A percentile compares a stretch with the other conserved stretches of the same genome.
Conservation (phyloP, 163 green algal species). For the Coccomyxa subellipsoidea region DNA sequence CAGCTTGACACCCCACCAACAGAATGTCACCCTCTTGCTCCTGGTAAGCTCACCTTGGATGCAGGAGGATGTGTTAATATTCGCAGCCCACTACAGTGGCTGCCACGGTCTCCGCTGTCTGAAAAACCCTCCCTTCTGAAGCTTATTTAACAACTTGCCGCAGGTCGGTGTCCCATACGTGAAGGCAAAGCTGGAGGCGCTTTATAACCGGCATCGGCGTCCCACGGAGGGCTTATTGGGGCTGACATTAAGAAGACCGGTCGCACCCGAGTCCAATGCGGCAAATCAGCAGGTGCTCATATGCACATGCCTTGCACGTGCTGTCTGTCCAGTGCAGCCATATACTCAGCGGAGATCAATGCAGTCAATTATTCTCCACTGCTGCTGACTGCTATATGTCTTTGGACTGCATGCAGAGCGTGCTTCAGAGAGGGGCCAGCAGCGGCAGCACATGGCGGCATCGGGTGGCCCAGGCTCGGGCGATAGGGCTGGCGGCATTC, state of each 20-base stretch:
- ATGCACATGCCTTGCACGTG: neutral
- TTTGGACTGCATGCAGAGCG: neutral
- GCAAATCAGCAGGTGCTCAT: neutral
- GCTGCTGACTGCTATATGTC: neutral
- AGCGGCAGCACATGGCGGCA: neutral
- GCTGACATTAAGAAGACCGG: slow-evolving; percentile 14
- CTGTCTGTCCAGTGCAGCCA: no score
- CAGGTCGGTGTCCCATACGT: slow-evolving; percentile 71
- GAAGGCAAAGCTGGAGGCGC: slow-evolving; percentile 55
- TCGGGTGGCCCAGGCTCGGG: neutral
- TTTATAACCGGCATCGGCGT: slow-evolving; percentile 37
- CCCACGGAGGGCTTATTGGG: slow-evolving; percentile 29
- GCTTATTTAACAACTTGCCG: neutral
- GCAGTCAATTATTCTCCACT: no score
- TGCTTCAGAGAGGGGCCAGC: neutral
- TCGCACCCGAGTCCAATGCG: neutral
- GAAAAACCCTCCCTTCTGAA: neutral
- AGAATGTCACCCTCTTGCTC: slow-evolving; percentile 13
- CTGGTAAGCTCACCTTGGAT: slow-evolving; percentile 9
- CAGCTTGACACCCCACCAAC: neutral
- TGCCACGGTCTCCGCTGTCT: neutral
- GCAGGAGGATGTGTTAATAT: neutral
- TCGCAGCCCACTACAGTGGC: neutral
- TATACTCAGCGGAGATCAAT: no score
- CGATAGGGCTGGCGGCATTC: slow-evolving; percentile 19